These are phyloP conservation scores for Leishmania gerbilli DNA, from an alignment of 208 protist genomes.

Conservation along the genomic window DNA sequence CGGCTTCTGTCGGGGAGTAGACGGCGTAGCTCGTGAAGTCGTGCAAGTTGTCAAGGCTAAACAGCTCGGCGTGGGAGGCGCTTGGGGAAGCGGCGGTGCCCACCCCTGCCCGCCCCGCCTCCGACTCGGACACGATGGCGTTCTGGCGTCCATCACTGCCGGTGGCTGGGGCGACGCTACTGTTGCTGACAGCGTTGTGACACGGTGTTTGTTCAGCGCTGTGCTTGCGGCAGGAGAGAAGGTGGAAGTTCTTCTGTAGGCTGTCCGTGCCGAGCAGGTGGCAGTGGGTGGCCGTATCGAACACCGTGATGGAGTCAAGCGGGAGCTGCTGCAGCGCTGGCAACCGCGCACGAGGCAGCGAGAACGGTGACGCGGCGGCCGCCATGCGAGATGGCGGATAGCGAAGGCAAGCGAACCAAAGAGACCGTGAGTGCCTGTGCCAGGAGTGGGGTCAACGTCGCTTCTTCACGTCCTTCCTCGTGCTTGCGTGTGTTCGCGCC, in stretches of 20 bases:
- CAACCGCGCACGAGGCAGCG: constrained; percentile 21
- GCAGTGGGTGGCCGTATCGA: constrained; percentile 54
- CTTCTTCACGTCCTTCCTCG: neutral
- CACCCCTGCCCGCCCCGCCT: neutral
- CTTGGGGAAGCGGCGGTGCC: neutral
- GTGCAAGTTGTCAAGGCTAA: constrained; percentile 22
- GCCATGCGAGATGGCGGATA: neutral
- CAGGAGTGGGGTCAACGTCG: neutral
- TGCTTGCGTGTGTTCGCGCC: neutral
- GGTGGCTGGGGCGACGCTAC: neutral
- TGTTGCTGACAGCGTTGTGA: constrained; percentile 4
- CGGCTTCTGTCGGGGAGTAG: constrained; percentile 38
- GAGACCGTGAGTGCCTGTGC: neutral
- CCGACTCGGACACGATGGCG: neutral
- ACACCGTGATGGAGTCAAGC: constrained; percentile 51
- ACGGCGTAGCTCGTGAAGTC: constrained; percentile 25
- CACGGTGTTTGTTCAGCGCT: constrained; percentile 8
- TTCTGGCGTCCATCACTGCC: neutral
- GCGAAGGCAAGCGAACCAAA: neutral
- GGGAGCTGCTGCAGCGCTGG: constrained; percentile 20
- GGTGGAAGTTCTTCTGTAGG: constrained; percentile 25
- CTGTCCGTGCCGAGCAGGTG: constrained; percentile 61
- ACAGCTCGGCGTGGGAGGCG: neutral
- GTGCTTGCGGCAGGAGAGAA: constrained; percentile 29
- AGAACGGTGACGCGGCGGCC: neutral